Evolutionary conservation across 169 alveolate species (phyloP), one percentile per base, ranked within the genome.

Genomic region (Theileria orientalis): DNA sequence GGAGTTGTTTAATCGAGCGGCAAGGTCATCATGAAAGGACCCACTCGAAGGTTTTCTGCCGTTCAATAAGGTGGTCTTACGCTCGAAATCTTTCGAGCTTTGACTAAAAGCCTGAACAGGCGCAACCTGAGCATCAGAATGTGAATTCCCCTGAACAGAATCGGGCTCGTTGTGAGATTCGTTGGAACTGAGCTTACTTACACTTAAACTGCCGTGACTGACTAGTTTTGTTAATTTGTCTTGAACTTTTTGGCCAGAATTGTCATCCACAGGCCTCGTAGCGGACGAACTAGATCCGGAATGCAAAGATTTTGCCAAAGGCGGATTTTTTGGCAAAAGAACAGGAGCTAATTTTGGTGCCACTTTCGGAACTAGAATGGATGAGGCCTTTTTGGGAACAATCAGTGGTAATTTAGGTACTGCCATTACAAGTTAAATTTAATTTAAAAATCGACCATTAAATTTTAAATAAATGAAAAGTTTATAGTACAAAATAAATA

Each of bases 381-480:
- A 29, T 32, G 11, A 30, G 11, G 67, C 44, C 67, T 33, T 57
- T 57, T 57, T 57, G 3, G 67, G 67, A 5, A 35, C 46, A 57
- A 57, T 57, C 33, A 57, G 21, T 3, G 67, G 67, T 13, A 57
- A 57, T 57, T 57, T 57, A 30, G 67, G 67, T 27, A 35, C 13
- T 16, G 33, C 67, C 67, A 57, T 57, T 3, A 47, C 3, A 47
- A 6, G 16, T n/a, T 2, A 27, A 6, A 9, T 5, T n/a, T n/a
- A 47, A 8, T 47, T 9, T 3, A 47, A 47, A 3, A 47, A 47
- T 47, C 11, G n/a, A 47, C 16, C 57, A 47, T 27, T 47, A 47
- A 9, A 47, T 47, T 47, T 47, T 21, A 54, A 25, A 54, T 54
- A 54, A 13, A 6, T 54, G 11, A 23, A 25, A 23, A 25, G 9